A percentile compares a stretch with the other conserved stretches of the same genome.
Evolutionary conservation across 225 moss, liverwort and hornwort genomes (phyloP).

Genomic region (Polytrichum formosum): DNA sequence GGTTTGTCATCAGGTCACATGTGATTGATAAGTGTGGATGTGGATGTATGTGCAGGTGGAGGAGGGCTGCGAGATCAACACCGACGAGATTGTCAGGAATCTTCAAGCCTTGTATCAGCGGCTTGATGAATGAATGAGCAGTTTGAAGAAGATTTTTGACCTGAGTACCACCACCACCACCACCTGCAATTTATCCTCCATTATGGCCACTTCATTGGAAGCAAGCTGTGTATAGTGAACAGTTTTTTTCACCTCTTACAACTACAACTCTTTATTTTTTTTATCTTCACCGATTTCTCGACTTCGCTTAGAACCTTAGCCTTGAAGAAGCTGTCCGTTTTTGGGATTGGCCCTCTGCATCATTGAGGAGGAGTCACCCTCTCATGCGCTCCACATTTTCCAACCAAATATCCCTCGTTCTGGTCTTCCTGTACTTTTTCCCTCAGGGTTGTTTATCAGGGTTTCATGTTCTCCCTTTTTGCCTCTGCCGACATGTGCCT

Average conservation of each 20-base stretch:
- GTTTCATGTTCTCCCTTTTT: slow-evolving; percentile 3
- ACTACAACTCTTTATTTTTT: background rate
- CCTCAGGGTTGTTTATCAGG: background rate
- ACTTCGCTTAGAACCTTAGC: background rate
- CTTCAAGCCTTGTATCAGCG: slow-evolving; percentile 75
- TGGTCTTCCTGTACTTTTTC: slow-evolving; percentile 1
- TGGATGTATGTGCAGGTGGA: slow-evolving; percentile 45
- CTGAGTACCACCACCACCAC: too few species aligned
- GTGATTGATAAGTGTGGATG: background rate
- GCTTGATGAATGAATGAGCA: slow-evolving; percentile 38
- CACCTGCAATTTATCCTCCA: background rate
- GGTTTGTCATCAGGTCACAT: too few species aligned
- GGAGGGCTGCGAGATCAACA: slow-evolving; percentile 69
- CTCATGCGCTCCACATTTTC: background rate
- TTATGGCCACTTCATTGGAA: background rate
- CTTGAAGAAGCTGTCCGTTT: background rate
- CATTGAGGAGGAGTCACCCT: slow-evolving; percentile 3
- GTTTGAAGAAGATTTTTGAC: slow-evolving; percentile 4
- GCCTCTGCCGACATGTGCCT: background rate
- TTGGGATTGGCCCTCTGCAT: background rate
- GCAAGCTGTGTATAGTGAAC: slow-evolving; percentile 17
- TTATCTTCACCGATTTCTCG: background rate
- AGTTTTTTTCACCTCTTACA: background rate
- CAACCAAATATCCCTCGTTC: background rate
- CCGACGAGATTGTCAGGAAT: slow-evolving; percentile 72